Percentiles rank a stretch among this genome's conserved stretches.
Conservation (phyloP, 495 filamentous ascomycete genomes). For the Podospora fimiseda region DNA sequence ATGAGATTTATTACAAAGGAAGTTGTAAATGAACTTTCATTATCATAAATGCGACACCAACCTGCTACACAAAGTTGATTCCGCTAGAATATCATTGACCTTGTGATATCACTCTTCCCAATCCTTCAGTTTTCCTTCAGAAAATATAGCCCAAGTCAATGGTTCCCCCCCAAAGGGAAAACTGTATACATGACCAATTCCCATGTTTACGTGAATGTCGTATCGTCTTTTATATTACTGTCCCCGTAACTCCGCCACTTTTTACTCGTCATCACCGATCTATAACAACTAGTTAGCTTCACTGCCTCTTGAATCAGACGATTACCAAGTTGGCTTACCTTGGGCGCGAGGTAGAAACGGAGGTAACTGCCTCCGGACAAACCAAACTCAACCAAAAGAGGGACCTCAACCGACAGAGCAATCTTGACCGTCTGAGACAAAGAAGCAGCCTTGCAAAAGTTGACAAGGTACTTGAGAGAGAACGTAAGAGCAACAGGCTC, state of each 20-base stretch:
- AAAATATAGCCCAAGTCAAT: neutral
- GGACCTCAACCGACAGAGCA: conserved; percentile 92
- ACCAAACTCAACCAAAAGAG: conserved; percentile 87
- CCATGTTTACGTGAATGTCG: conserved; percentile 6
- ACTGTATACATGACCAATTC: conserved; percentile 17
- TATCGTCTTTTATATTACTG: conserved; percentile 4
- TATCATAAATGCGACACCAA: too few relatives aligned
- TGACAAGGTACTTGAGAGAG: conserved; percentile 98
- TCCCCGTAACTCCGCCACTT: neutral
- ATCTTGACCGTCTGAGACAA: conserved; percentile 79
- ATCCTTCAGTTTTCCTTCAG: neutral
- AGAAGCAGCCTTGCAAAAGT: conserved; percentile 96
- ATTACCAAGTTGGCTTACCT: conserved; percentile 48
- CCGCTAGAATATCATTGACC: too few relatives aligned
- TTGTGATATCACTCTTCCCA: too few relatives aligned
- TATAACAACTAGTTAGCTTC: conserved; percentile 22
- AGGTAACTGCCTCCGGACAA: conserved; percentile 78
- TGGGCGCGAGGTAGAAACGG: conserved; percentile 95
- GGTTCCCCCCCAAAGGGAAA: conserved; percentile 4
- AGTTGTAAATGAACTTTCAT: too few relatives aligned
- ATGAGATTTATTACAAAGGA: neutral
- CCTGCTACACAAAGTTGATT: too few relatives aligned
- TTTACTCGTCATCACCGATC: conserved; percentile 91
- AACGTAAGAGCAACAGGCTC: conserved; percentile 96
- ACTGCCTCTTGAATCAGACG: neutral